Base-by-base conservation (phyloP, 306 rosid genomes). In the Amphicarpaea edgeworthii region DNA sequence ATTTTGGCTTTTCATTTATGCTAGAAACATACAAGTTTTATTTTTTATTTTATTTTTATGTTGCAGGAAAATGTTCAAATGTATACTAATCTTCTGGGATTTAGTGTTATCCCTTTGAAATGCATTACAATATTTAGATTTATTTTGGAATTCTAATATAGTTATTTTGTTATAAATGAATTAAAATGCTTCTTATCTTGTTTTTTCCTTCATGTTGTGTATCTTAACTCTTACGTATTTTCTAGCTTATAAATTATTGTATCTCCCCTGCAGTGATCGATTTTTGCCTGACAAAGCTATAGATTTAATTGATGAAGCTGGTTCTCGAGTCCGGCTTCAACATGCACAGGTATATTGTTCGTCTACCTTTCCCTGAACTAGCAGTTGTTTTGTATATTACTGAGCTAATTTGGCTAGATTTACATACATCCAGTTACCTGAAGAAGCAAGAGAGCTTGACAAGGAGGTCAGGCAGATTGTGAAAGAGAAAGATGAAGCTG, bases 241-340 rank as follows among this genome's bases (percentile, higher is more conserved):
- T 75, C 38, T 68, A 68, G 47, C 57, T 84, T 69, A 40, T 23
- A 26, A 73, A 42, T 54, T 11, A 50, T 77, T 40, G 10, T 58
- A 34, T 34, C 8, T 6, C 40, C 42, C 40, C 49, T 81, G 80
- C 88, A 93, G 98, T 83, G 98, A 93, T 64, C 97, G 97, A 3
- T 93, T 93, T 80, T 84, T 93, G 83, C 98, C 98, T 3, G 98
- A 93, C 80, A 93, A 93, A 68, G 98, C 98, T 45, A 93, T 93
- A 32, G 98, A 93, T 80, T 90, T 93, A 86, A 60, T 93, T 88
- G 98, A 93, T 75, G 98, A 93, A 83, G 98, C 98, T 69, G 98
- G 98, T 69, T 93, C 98, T 45, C 89, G 96, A 8, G 98, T 93
- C 50, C 88, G 97, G 68, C 97, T 93, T 60, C 96, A 86, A 64